Evolutionary conservation across 495 filamentous ascomycete genomes (phyloP), one percentile per base, ranked within the genome.

Genomic region (Trichoderma erinaceum): DNA sequence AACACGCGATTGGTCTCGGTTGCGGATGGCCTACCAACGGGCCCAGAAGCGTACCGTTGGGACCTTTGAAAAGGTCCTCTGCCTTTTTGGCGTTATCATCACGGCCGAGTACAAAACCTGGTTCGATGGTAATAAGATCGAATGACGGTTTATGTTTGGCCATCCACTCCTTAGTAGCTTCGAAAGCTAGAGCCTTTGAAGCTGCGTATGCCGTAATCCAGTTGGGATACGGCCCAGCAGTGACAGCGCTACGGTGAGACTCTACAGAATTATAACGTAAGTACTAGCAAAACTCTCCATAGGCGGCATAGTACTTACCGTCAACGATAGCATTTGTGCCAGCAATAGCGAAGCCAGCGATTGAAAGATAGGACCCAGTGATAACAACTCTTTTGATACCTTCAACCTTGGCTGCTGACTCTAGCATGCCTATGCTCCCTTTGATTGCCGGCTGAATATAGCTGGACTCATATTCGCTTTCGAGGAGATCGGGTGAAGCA

Each of bases 401-500:
- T 4, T 68, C 70, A 1, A 69, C 69, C 15, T 66, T 70, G 13
- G 48, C 50, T 16, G 78, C 78, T 41, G 71, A 64, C 16, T 79
- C 80, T 41, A 86, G 73, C 67, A 86, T 75, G 10, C 76, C 77
- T 3, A 73, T 77, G 0, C 83, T 85, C 11, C 83, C 83, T 29
- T 78, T 79, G 32, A 83, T 74, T 4, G 82, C 80, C 11, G 81
- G 82, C 35, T 81, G 71, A 18, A 84, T 46, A 46, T 46, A 46
- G 12, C 12, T 46, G 43, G 43, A 46, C 18, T 46, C 75, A 68
- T 80, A 76, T 41, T 82, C 79, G 23, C 58, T 69, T 41, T 77
- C 71, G 66, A 73, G 75, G 64, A 25, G 76, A 70, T 12, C 72
- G 63, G 68, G 74, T 67, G 65, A 75, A 65, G 75, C 43, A 46